phyloP scores from a whole-genome alignment of 1,284 basidiomycete species.

The Xerocomus nothofagi region DNA sequence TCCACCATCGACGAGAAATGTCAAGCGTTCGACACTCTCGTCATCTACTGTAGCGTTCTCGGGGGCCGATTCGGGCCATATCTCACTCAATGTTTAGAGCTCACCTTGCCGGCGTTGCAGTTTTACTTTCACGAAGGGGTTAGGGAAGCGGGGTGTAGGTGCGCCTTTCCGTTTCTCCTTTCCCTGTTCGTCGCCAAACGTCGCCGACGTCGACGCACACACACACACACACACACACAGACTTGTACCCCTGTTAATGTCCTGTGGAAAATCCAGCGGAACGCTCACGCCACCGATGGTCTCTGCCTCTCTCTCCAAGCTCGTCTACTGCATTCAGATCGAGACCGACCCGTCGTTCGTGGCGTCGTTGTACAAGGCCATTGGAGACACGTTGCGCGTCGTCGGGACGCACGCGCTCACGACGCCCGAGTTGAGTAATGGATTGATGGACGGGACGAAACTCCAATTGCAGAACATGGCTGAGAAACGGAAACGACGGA shows the following conservation, averaged over 20 bases:
- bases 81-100: constrained; percentile 65
- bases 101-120: constrained; percentile 67
- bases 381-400: constrained; percentile 66
- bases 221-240: constrained; percentile 40
- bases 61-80: constrained; percentile 72
- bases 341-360: constrained; percentile 77
- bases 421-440: no score
- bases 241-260: constrained; percentile 71
- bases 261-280: constrained; percentile 65
- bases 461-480: no score
- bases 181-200: no score
- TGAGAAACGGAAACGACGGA: no score
- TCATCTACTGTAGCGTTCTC: constrained; percentile 76
- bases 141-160: constrained; percentile 56
- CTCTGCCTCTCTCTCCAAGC: constrained; percentile 62
- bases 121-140: constrained; percentile 85
- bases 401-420: constrained; percentile 53
- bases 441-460: no score
- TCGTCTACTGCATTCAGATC: constrained; percentile 63
- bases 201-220: not conserved
- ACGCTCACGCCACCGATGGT: constrained; percentile 73
- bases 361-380: constrained; percentile 73
- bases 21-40: constrained; percentile 81
- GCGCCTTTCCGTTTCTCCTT: not conserved
- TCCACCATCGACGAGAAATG: constrained; percentile 85